Conservation (phyloP, 2,329 filamentous ascomycete species). For the Penicillium sp. region DNA sequence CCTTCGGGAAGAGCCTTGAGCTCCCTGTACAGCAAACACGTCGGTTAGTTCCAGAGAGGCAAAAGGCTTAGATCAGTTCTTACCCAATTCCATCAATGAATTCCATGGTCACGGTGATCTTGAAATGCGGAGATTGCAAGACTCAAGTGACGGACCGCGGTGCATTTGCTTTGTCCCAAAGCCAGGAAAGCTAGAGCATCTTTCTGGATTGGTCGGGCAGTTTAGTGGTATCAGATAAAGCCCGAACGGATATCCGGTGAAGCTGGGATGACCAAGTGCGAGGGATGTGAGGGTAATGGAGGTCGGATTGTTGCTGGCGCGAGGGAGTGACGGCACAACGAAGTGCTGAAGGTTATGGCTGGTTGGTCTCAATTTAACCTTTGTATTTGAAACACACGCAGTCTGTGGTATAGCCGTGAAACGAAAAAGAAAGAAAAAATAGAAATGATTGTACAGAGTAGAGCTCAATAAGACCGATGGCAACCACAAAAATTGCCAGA, state of each 20-base stretch:
- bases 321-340: neutral
- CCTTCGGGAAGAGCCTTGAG: slow-evolving; percentile 48
- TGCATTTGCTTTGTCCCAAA: slow-evolving; percentile 21
- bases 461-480: neutral
- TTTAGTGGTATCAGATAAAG: neutral
- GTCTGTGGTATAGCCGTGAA: neutral
- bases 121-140: slow-evolving; percentile 7
- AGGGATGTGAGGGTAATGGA: neutral
- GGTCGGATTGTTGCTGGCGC: neutral
- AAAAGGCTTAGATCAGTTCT: slow-evolving; percentile 13
- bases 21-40: slow-evolving; percentile 33
- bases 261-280: neutral
- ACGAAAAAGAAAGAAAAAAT: neutral
- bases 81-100: slow-evolving; percentile 47
- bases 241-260: neutral
- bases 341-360: neutral
- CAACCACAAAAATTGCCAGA: slow-evolving; percentile 14
- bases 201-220: neutral
- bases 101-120: slow-evolving; percentile 35
- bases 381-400: neutral
- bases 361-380: neutral
- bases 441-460: neutral
- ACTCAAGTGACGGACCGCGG: slow-evolving; percentile 11
- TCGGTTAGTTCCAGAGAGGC: slow-evolving; percentile 9
- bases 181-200: slow-evolving; percentile 1